These are phyloP conservation scores for Fusarium devonianum DNA, from an alignment of 2,329 filamentous ascomycete species.

Conservation along the genomic window DNA sequence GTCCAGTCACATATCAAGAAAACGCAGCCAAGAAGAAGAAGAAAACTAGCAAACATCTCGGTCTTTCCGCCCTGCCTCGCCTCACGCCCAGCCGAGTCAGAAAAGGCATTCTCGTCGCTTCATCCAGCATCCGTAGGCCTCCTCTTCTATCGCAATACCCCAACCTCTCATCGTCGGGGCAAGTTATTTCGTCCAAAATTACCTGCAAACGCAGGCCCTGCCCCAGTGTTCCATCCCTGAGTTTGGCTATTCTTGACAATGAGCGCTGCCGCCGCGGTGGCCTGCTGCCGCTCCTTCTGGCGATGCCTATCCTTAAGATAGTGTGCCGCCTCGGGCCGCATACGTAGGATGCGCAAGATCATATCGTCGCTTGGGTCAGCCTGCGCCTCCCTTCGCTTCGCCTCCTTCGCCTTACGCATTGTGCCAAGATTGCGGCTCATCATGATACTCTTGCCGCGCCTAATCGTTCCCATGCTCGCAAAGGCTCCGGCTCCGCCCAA, in stretches of 20 bases:
- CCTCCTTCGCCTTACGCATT: constrained; percentile 94
- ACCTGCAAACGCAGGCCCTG: constrained; percentile 40
- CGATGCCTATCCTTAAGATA: constrained; percentile 91
- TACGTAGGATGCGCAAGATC: constrained; percentile 92
- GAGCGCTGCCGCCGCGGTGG: constrained; percentile 87
- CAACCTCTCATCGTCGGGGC: constrained; percentile 55
- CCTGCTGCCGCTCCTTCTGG: constrained; percentile 92
- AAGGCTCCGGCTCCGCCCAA: constrained; percentile 52
- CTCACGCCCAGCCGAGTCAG: background rate
- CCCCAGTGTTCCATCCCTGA: constrained; percentile 60
- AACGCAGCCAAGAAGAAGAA: constrained; percentile 15
- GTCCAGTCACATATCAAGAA: constrained; percentile 36
- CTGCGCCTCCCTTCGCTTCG: constrained; percentile 93
- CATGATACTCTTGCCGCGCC: constrained; percentile 82
- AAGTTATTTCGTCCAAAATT: constrained; percentile 56
- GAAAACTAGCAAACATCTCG: background rate
- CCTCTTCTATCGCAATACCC: constrained; percentile 9
- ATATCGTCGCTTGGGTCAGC: constrained; percentile 98
- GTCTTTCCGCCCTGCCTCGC: background rate
- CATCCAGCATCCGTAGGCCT: constrained; percentile 7
- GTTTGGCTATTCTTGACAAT: constrained; percentile 91
- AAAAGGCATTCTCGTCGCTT: background rate
- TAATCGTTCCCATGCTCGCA: constrained; percentile 74
- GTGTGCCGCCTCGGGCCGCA: constrained; percentile 86
- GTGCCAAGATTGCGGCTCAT: constrained; percentile 92